These are phyloP conservation scores for Piromyces sp. DNA, from an alignment of 192 early-diverging fungal genomes.

Conservation along the genomic window DNA sequence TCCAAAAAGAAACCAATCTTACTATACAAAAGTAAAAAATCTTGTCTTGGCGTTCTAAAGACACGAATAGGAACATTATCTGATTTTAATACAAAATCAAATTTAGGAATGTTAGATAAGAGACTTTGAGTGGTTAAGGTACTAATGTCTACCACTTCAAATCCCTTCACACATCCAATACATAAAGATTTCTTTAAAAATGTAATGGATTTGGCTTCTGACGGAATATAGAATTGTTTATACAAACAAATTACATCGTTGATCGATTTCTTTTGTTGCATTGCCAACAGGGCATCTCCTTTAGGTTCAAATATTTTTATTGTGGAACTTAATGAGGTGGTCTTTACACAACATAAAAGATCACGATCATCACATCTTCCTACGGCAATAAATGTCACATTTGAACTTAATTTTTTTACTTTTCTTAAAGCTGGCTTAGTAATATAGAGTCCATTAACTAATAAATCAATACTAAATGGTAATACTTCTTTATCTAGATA, in stretches of 20 bases:
- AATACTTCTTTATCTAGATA: neutral
- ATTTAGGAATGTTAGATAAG: neutral
- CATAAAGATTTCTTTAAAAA: conserved; percentile 70
- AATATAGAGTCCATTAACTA: neutral
- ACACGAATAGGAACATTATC: neutral
- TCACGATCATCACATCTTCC: conserved; percentile 38
- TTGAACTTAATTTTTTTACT: conserved; percentile 28
- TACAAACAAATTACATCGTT: neutral
- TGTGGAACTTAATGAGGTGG: conserved; percentile 48
- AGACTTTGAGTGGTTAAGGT: conserved; percentile 59
- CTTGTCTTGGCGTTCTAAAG: neutral
- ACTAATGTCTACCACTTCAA: conserved; percentile 79
- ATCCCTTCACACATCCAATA: conserved; percentile 79
- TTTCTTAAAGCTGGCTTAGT: neutral
- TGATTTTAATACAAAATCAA: neutral
- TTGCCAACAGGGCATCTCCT: neutral
- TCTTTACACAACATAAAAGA: conserved; percentile 51
- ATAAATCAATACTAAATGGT: neutral
- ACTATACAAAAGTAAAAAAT: neutral
- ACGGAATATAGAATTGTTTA: conserved; percentile 69
- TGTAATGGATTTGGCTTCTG: conserved; percentile 70
- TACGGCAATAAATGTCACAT: conserved; percentile 55
- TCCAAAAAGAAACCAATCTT: conserved; percentile 84
- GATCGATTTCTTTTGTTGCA: neutral
- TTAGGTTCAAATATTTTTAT: neutral